Evolutionary conservation across 768 basidiomycete species (phyloP).

Genomic region (Mycena galopus): DNA sequence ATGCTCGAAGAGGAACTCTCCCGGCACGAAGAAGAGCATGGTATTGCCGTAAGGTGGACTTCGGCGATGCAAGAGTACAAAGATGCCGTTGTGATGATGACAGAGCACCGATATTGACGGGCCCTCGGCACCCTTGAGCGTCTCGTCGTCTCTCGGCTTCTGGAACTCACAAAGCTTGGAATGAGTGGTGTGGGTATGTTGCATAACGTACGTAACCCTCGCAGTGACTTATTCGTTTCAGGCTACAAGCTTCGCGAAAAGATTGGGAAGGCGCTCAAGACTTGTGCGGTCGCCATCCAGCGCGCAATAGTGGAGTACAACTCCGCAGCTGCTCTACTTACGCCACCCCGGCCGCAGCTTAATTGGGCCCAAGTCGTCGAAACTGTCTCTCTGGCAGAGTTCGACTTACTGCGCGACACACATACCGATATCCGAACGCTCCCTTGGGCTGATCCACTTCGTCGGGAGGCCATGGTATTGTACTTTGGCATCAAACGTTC

Average conservation of each 20-base stretch:
- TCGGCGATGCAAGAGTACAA: too few species aligned
- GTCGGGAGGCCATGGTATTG: neutral
- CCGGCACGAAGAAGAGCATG: too few species aligned
- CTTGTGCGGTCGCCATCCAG: neutral
- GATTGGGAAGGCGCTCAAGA: conserved; percentile 1
- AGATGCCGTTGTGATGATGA: too few species aligned
- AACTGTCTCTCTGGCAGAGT: neutral
- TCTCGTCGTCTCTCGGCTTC: too few species aligned
- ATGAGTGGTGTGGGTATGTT: neutral
- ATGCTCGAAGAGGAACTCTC: too few species aligned
- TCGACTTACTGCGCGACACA: conserved; percentile 8
- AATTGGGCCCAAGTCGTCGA: neutral
- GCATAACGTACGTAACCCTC: neutral
- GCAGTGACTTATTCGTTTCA: neutral
- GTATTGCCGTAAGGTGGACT: too few species aligned
- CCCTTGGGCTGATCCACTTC: neutral
- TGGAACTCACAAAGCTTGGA: too few species aligned
- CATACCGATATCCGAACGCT: neutral
- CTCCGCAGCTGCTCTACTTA: neutral
- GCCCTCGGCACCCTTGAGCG: too few species aligned
- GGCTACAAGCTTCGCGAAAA: conserved; percentile 1
- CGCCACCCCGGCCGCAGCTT: neutral
- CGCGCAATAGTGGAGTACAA: neutral
- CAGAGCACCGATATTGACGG: too few species aligned
- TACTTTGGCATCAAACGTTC: conserved; percentile 13